A percentile compares a stretch with the other conserved stretches of the same genome.
Evolutionary conservation across 345 rosid genomes (phyloP).

Genomic region (Ceriops zippeliana): DNA sequence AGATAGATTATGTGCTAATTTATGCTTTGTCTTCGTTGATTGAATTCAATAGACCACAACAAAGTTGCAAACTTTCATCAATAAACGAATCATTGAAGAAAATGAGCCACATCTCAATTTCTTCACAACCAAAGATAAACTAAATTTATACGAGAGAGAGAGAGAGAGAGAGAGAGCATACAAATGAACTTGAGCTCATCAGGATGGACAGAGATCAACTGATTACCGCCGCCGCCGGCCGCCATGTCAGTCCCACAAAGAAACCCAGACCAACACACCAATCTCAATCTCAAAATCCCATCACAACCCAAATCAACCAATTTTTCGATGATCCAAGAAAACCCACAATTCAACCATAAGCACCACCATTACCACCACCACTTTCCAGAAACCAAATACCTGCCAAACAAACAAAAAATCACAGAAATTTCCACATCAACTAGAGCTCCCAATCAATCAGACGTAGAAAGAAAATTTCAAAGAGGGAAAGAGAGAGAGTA

Average conservation of each 20-base stretch:
- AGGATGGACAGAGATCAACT: slow-evolving; percentile 84
- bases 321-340: no score
- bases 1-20: no score
- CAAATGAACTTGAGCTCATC: slow-evolving; percentile 83
- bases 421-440: background rate
- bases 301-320: slow-evolving; percentile 11
- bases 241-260: slow-evolving; percentile 37
- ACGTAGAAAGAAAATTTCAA: background rate
- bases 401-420: background rate
- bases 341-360: background rate
- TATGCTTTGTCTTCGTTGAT: no score
- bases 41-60: no score
- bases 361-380: background rate
- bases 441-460: background rate
- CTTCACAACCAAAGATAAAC: no score
- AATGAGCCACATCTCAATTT: no score
- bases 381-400: no score
- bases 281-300: slow-evolving; percentile 16
- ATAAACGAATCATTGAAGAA: no score
- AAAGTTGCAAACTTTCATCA: no score
- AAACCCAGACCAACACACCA: background rate
- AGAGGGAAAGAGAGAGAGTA: slow-evolving; percentile 2
- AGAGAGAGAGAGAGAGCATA: slow-evolving; percentile 27
- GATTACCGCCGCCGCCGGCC: slow-evolving; percentile 57
- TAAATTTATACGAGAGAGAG: no score